These are phyloP conservation scores for Blastobotrys capitulatus DNA, from an alignment of 1,139 yeast species.

Conservation along the genomic window DNA sequence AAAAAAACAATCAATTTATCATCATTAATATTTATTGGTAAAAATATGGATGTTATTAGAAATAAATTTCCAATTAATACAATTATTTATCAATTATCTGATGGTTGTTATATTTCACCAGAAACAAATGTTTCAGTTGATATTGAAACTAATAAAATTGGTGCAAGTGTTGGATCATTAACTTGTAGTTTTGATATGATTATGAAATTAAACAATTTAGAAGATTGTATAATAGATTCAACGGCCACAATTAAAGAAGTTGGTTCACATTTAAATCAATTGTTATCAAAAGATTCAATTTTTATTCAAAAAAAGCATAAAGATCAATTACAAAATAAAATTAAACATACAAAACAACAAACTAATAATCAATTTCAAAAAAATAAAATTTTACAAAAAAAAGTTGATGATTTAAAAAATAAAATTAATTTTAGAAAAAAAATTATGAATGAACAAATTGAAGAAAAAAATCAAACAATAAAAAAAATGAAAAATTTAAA, in stretches of 20 bases:
- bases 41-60: conserved; percentile 19
- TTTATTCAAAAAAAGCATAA: conserved; percentile 11
- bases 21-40: conserved; percentile 22
- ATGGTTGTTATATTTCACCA: conserved; percentile 36
- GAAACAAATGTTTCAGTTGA: background rate
- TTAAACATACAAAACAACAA: conserved; percentile 11
- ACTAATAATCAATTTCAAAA: conserved; percentile 12
- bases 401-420: conserved; percentile 10
- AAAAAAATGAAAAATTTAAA: background rate
- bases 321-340: conserved; percentile 12
- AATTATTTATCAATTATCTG: conserved; percentile 35
- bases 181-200: conserved; percentile 38
- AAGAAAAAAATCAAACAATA: background rate
- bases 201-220: conserved; percentile 43
- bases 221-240: conserved; percentile 39
- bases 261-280: conserved; percentile 4
- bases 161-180: background rate
- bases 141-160: background rate
- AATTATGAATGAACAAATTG: conserved; percentile 9
- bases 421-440: conserved; percentile 1
- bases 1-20: conserved; percentile 17
- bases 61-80: conserved; percentile 29
- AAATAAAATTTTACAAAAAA: conserved; percentile 10
- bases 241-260: conserved; percentile 26
- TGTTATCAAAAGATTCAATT: conserved; percentile 2